phyloP scores from a whole-genome alignment of 164 flowering plant genomes.

The Paratinospora sagittata region DNA sequence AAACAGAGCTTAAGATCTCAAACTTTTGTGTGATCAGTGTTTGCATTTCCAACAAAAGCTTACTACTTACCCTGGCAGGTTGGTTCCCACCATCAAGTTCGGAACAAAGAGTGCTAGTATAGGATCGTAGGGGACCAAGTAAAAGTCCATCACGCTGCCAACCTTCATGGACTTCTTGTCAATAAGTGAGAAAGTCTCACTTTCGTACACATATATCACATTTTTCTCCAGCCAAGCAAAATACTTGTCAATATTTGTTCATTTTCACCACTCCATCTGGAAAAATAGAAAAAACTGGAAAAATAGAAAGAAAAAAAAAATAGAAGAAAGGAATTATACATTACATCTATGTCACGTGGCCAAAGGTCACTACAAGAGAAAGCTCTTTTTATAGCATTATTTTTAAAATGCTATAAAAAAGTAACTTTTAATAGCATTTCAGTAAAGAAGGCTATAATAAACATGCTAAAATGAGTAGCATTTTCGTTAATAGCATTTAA shows the following conservation, averaged over 20 bases:
- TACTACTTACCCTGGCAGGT: constrained; percentile 79
- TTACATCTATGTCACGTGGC: neutral
- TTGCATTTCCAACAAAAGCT: too few relatives aligned
- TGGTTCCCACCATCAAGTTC: constrained; percentile 99
- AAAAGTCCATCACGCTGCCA: constrained; percentile 86
- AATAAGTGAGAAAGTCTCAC: constrained; percentile 84
- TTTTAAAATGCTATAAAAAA: too few relatives aligned
- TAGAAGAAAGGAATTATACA: neutral
- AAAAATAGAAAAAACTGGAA: constrained; percentile 19
- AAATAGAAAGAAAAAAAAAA: too few relatives aligned
- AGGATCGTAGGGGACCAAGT: constrained; percentile 96
- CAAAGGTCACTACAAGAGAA: too few relatives aligned
- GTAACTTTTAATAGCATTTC: too few relatives aligned
- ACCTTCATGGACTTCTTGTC: constrained; percentile 92
- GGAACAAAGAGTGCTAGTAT: constrained; percentile 89
- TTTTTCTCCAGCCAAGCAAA: constrained; percentile 91
- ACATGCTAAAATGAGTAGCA: too few relatives aligned
- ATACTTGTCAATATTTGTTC: constrained; percentile 88
- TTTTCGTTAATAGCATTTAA: too few relatives aligned
- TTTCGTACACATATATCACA: constrained; percentile 84
- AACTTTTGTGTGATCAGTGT: too few relatives aligned
- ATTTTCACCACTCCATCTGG: constrained; percentile 92
- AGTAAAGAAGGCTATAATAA: too few relatives aligned
- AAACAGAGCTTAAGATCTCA: too few relatives aligned
- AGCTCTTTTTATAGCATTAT: too few relatives aligned